A percentile compares a stretch with the other conserved stretches of the same genome.
phyloP scores from a whole-genome alignment of 192 early-diverging fungal genomes.

The Gamsiella multidivaricata region DNA sequence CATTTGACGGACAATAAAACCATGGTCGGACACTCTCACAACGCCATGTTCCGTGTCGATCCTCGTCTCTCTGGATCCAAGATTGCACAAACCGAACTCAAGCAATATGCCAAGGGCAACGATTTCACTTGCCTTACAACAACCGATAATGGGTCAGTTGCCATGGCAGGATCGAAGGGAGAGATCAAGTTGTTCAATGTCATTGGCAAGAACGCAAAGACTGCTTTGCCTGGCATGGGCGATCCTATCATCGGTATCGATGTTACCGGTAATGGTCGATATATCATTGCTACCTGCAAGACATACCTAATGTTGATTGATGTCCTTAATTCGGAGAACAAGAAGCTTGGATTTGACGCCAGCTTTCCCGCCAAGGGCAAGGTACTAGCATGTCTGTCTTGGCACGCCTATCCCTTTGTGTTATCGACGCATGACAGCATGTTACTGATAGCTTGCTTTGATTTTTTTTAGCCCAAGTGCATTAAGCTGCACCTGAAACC shows the following conservation, averaged over 20 bases:
- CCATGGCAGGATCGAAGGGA: constrained; percentile 85
- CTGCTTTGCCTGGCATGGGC: constrained; percentile 84
- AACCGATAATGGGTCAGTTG: constrained; percentile 83
- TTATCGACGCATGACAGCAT: too few relatives aligned
- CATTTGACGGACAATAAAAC: constrained; percentile 80
- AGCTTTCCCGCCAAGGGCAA: constrained; percentile 73
- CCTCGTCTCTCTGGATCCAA: constrained; percentile 81
- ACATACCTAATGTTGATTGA: constrained; percentile 88
- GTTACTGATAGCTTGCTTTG: not conserved
- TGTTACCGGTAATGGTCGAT: constrained; percentile 87
- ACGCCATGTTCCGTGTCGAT: constrained; percentile 89
- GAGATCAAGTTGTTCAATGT: constrained; percentile 89
- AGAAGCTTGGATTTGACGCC: constrained; percentile 76
- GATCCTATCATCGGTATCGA: constrained; percentile 92
- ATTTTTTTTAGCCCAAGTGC: constrained; percentile 57
- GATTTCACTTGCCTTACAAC: constrained; percentile 80
- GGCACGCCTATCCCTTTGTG: too few relatives aligned
- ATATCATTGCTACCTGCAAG: constrained; percentile 88
- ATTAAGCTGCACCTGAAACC: constrained; percentile 84
- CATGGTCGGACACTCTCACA: constrained; percentile 84
- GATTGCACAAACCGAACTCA: constrained; percentile 74
- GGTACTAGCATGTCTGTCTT: too few relatives aligned
- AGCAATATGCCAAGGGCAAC: constrained; percentile 77
- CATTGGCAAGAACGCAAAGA: constrained; percentile 86
- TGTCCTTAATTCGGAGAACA: constrained; percentile 61